phyloP scores from a whole-genome alignment of 352 stramenopile species.

The Albugo candida region DNA sequence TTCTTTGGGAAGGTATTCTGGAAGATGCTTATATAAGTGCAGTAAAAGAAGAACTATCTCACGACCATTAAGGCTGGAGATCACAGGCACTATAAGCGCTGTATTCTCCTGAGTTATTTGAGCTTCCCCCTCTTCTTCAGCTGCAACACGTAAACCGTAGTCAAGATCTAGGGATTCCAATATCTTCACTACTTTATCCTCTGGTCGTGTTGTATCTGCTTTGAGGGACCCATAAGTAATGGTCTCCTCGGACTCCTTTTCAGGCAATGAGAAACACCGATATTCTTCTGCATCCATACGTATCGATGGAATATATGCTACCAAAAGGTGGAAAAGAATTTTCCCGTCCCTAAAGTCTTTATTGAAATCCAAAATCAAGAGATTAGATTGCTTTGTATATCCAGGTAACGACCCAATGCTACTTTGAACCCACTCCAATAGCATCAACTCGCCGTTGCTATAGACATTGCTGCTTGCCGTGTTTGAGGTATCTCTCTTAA shows the following conservation, averaged over 20 bases:
- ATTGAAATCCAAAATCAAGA: slow-evolving; percentile 29
- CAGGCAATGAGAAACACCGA: slow-evolving; percentile 20
- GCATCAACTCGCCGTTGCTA: slow-evolving; percentile 76
- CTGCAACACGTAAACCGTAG: no score
- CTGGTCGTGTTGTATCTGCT: background rate
- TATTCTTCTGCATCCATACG: slow-evolving; percentile 39
- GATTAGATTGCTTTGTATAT: slow-evolving; percentile 5
- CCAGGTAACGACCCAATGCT: background rate
- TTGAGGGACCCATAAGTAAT: slow-evolving; percentile 1
- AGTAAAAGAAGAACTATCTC: slow-evolving; percentile 74
- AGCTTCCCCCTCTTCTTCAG: no score
- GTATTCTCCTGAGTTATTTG: no score
- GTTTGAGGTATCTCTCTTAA: background rate
- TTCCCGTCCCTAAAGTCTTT: slow-evolving; percentile 46
- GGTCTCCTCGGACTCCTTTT: no score
- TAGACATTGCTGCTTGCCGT: slow-evolving; percentile 79
- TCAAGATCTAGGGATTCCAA: background rate
- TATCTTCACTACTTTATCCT: background rate
- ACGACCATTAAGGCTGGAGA: slow-evolving; percentile 23
- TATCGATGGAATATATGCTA: slow-evolving; percentile 74
- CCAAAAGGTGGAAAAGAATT: slow-evolving; percentile 72
- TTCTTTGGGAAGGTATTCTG: slow-evolving; percentile 83
- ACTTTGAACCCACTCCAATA: slow-evolving; percentile 75
- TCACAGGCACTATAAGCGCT: no score
- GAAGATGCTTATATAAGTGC: slow-evolving; percentile 80